Percentiles rank a stretch among this genome's conserved stretches.
These are phyloP conservation scores for Friedmanniomyces simplex DNA, from an alignment of 495 filamentous ascomycete species.

Conservation along the genomic window DNA sequence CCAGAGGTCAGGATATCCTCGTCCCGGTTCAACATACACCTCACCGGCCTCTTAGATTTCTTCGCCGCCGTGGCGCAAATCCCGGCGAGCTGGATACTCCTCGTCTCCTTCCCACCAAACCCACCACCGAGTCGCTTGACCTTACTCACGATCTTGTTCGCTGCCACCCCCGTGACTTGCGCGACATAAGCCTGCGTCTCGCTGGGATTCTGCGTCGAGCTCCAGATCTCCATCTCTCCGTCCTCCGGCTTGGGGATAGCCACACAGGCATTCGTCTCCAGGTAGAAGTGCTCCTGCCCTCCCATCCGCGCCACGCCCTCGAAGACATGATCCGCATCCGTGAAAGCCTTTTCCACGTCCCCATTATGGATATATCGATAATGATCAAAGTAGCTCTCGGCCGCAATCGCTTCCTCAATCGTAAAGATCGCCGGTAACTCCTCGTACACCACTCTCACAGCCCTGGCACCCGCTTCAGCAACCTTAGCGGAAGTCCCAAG, in stretches of 20 bases:
- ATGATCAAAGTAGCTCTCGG: slow-evolving; percentile 72
- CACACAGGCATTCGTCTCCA: slow-evolving; percentile 84
- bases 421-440: slow-evolving; percentile 84
- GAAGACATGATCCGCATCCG: slow-evolving; percentile 68
- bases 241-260: slow-evolving; percentile 85
- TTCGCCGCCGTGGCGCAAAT: slow-evolving; percentile 78
- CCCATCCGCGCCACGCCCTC: slow-evolving; percentile 77
- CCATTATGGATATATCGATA: slow-evolving; percentile 78
- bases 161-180: slow-evolving; percentile 69
- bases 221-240: slow-evolving; percentile 89
- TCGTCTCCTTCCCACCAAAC: slow-evolving; percentile 91
- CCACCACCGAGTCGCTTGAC: slow-evolving; percentile 94
- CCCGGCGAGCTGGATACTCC: slow-evolving; percentile 78
- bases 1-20: slow-evolving; percentile 82
- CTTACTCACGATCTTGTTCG: slow-evolving; percentile 78
- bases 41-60: slow-evolving; percentile 69
- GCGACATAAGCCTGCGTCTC: slow-evolving; percentile 70
- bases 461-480: slow-evolving; percentile 67
- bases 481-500: slow-evolving; percentile 65
- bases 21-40: slow-evolving; percentile 94
- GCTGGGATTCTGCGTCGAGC: slow-evolving; percentile 82
- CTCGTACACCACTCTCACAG: slow-evolving; percentile 85
- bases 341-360: slow-evolving; percentile 64
- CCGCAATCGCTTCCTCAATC: slow-evolving; percentile 75
- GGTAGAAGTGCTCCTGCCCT: slow-evolving; percentile 95